phyloP scores from a whole-genome alignment of 1,284 basidiomycete genomes.

The Prillingera fragicola region DNA sequence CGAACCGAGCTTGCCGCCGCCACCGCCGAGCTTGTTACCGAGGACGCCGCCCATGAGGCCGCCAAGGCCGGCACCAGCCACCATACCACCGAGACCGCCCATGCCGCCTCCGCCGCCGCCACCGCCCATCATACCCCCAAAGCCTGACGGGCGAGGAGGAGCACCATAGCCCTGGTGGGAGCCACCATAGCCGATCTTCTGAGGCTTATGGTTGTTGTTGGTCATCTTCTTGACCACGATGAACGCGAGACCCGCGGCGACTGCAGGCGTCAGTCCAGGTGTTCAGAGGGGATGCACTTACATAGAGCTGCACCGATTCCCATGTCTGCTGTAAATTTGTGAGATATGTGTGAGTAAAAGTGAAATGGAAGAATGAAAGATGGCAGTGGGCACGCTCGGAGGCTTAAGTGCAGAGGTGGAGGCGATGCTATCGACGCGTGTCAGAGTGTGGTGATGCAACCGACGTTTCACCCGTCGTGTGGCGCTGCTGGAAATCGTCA shows the following conservation, averaged over 20 bases:
- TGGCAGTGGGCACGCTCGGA: too few relatives aligned
- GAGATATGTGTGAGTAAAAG: too few relatives aligned
- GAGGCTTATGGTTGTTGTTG: constrained; percentile 12
- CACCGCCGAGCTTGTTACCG: constrained; percentile 4
- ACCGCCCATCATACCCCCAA: not conserved
- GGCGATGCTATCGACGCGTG: too few relatives aligned
- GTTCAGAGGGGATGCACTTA: too few relatives aligned
- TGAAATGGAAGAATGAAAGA: too few relatives aligned
- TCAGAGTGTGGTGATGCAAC: too few relatives aligned
- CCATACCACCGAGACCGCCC: not conserved
- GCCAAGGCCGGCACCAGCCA: not conserved
- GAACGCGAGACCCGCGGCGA: constrained; percentile 12
- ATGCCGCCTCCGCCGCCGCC: constrained; percentile 1
- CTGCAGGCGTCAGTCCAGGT: not conserved
- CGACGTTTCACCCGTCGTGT: too few relatives aligned
- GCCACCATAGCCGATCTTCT: constrained; percentile 6
- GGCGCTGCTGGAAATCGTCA: too few relatives aligned
- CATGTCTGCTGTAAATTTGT: constrained; percentile 5
- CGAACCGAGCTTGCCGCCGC: not conserved
- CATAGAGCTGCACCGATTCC: constrained; percentile 12
- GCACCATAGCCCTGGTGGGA: constrained; percentile 4
- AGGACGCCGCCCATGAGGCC: constrained; percentile 1
- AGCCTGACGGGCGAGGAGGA: not conserved
- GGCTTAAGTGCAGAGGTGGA: too few relatives aligned
- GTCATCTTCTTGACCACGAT: constrained; percentile 12